A percentile compares a stretch with the other conserved stretches of the same genome.
Evolutionary conservation across 2,329 filamentous ascomycete species (phyloP).

Genomic region (Pseudocercospora musae): DNA sequence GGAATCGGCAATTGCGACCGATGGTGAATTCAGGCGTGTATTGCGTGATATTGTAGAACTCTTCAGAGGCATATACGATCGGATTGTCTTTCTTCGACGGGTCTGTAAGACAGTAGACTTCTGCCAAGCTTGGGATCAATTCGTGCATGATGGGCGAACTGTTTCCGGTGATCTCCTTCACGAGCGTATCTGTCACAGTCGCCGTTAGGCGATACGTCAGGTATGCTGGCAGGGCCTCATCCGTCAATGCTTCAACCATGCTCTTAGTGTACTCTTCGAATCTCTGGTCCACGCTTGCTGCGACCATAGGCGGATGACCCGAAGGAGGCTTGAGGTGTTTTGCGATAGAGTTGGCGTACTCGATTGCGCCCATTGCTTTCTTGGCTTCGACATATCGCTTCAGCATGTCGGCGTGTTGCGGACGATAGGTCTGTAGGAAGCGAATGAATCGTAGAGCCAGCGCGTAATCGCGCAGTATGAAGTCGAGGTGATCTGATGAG

Average conservation of each 20-base stretch:
- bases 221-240: constrained; percentile 43
- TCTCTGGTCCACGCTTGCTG: constrained; percentile 37
- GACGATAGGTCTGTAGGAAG: constrained; percentile 42
- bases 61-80: constrained; percentile 46
- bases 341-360: constrained; percentile 46
- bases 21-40: constrained; percentile 44
- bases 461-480: constrained; percentile 40
- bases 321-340: constrained; percentile 30
- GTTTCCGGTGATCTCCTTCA: constrained; percentile 45
- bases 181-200: constrained; percentile 42
- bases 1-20: constrained; percentile 45
- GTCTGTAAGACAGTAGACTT: constrained; percentile 47
- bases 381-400: constrained; percentile 40
- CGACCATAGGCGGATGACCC: constrained; percentile 28
- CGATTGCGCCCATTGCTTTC: constrained; percentile 43
- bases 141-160: constrained; percentile 41
- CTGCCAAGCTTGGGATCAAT: constrained; percentile 42
- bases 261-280: constrained; percentile 37
- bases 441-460: constrained; percentile 37
- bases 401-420: constrained; percentile 35
- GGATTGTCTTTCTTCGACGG: constrained; percentile 44
- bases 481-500: constrained; percentile 42
- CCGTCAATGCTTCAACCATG: constrained; percentile 38
- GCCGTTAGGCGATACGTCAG: constrained; percentile 41
- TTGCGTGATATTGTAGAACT: constrained; percentile 45